A percentile compares a stretch with the other conserved stretches of the same genome.
phyloP scores from a whole-genome alignment of 1,139 yeast genomes.

The Taphrina populina region DNA sequence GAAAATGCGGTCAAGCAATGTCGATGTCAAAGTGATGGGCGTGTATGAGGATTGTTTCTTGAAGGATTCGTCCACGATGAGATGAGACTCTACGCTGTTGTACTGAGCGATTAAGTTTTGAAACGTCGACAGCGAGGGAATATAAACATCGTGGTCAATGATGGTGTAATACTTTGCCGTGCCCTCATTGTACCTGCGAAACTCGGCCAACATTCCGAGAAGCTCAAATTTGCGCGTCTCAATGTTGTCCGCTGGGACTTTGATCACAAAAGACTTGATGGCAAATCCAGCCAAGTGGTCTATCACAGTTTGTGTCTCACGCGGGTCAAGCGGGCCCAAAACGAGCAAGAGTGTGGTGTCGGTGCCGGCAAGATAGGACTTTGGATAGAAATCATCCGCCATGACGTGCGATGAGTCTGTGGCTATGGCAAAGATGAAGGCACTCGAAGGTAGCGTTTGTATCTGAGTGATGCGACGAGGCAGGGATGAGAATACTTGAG shows the following conservation, averaged over 20 bases:
- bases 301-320: neutral
- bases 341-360: conserved; percentile 14
- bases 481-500: conserved; percentile 14
- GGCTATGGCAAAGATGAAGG: conserved; percentile 26
- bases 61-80: conserved; percentile 11
- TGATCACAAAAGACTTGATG: conserved; percentile 11
- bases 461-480: neutral
- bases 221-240: conserved; percentile 20
- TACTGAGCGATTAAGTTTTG: conserved; percentile 1
- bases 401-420: conserved; percentile 18
- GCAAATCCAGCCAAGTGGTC: conserved; percentile 3
- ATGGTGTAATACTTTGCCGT: conserved; percentile 26
- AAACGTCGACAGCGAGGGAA: conserved; percentile 9
- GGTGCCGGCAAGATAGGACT: conserved; percentile 1
- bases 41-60: neutral
- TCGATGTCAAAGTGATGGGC: conserved; percentile 19
- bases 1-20: conserved; percentile 8
- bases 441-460: neutral
- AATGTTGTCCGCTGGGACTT: conserved; percentile 7
- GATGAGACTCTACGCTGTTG: conserved; percentile 22
- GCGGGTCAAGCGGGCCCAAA: conserved; percentile 12
- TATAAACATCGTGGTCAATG: conserved; percentile 22
- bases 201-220: conserved; percentile 13
- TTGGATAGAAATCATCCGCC: conserved; percentile 16
- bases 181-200: conserved; percentile 19